phyloP scores from a whole-genome alignment of 2,329 filamentous ascomycete genomes.

The Xylariaceae sp. region DNA sequence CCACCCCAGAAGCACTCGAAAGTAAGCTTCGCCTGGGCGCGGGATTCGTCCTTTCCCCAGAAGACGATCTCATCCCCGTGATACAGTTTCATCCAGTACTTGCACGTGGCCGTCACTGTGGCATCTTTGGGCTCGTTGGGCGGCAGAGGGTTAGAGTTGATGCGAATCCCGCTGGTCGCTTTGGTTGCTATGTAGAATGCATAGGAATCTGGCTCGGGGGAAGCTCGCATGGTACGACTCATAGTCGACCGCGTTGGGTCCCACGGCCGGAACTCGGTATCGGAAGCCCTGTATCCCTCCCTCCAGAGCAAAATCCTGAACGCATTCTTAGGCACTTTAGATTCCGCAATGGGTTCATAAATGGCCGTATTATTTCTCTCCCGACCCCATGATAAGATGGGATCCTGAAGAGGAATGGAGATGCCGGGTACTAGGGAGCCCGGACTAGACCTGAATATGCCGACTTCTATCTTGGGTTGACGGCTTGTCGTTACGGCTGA shows the following conservation, averaged over 20 bases:
- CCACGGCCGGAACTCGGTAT: slow-evolving; percentile 50
- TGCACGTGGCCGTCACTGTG: slow-evolving; percentile 51
- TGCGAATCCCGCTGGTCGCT: slow-evolving; percentile 66
- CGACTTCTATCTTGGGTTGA: slow-evolving; percentile 47
- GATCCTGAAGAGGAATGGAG: slow-evolving; percentile 61
- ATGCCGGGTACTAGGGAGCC: slow-evolving; percentile 63
- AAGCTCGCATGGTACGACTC: slow-evolving; percentile 24
- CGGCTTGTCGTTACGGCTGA: slow-evolving; percentile 35
- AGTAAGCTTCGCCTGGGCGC: slow-evolving; percentile 41
- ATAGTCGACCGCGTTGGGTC: slow-evolving; percentile 42
- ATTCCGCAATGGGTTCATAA: slow-evolving; percentile 60
- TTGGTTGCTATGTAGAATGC: slow-evolving; percentile 76
- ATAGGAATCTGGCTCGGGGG: slow-evolving; percentile 48
- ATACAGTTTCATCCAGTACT: slow-evolving; percentile 64
- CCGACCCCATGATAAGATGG: slow-evolving; percentile 74
- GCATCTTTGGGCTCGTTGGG: slow-evolving; percentile 53
- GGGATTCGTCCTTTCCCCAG: slow-evolving; percentile 50
- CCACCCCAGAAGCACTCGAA: slow-evolving; percentile 57
- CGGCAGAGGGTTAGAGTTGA: slow-evolving; percentile 67
- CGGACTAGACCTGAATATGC: slow-evolving; percentile 60
- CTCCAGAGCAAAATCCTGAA: slow-evolving; percentile 74
- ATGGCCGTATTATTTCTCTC: slow-evolving; percentile 62
- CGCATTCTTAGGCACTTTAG: slow-evolving; percentile 74
- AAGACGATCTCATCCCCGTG: slow-evolving; percentile 74
- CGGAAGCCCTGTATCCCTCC: slow-evolving; percentile 56